phyloP scores from a whole-genome alignment of 1,139 yeast species.

The Taphrina sp. region DNA sequence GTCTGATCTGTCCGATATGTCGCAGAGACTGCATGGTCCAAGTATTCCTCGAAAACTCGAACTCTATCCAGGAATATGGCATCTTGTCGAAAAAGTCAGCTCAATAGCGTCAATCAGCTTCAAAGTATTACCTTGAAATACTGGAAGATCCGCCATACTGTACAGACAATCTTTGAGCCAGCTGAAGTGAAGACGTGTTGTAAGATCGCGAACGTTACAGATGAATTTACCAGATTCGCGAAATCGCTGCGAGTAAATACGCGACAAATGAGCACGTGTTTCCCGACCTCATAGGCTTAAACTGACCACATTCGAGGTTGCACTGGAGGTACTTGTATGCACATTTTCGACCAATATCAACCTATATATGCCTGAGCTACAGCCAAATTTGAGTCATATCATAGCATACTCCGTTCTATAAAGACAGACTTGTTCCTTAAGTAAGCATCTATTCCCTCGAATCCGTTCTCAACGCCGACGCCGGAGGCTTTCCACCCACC shows the following conservation, averaged over 20 bases:
- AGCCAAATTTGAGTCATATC: too few relatives aligned
- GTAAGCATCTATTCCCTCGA: slow-evolving; percentile 68
- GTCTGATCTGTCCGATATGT: slow-evolving; percentile 50
- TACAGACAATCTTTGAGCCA: too few relatives aligned
- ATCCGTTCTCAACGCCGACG: slow-evolving; percentile 81
- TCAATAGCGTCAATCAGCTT: neutral
- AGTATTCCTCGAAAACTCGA: slow-evolving; percentile 82
- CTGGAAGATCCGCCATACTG: slow-evolving; percentile 28
- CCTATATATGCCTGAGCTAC: too few relatives aligned
- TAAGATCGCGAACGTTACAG: neutral
- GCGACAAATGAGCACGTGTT: too few relatives aligned
- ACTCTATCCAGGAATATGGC: slow-evolving; percentile 66
- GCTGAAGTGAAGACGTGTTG: neutral
- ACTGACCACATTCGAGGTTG: too few relatives aligned
- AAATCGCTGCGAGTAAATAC: neutral
- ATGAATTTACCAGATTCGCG: neutral
- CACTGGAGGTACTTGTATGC: too few relatives aligned
- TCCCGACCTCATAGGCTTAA: too few relatives aligned
- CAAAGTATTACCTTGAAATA: slow-evolving; percentile 17
- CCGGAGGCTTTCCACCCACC: slow-evolving; percentile 81
- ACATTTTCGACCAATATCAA: too few relatives aligned
- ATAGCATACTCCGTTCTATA: slow-evolving; percentile 14
- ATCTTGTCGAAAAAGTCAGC: slow-evolving; percentile 38
- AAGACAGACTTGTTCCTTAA: slow-evolving; percentile 51
- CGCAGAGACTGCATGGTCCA: slow-evolving; percentile 48